These are phyloP conservation scores for Saussurea involucrata DNA, from an alignment of 129 eudicot species.

Conservation along the genomic window DNA sequence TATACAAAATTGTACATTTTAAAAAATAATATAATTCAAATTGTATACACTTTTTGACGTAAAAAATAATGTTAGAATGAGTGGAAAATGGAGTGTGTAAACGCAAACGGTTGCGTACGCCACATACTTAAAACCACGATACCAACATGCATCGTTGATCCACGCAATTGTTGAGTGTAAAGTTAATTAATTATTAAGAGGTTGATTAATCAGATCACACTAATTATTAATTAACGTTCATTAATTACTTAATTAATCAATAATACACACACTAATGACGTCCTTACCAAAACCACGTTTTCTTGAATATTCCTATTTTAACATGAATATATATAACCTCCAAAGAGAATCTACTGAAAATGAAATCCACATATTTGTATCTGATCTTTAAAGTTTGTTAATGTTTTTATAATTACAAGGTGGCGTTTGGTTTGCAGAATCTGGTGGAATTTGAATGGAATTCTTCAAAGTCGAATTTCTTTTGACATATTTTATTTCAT, in stretches of 20 bases:
- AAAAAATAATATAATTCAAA: background rate
- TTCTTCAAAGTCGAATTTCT: too few species aligned
- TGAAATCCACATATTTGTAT: background rate
- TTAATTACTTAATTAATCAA: background rate
- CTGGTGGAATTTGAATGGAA: too few species aligned
- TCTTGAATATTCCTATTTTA: conserved; percentile 22
- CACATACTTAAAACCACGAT: conserved; percentile 17
- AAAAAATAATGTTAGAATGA: background rate
- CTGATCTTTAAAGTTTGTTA: too few species aligned
- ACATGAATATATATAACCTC: background rate
- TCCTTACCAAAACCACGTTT: conserved; percentile 8
- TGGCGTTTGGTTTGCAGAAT: too few species aligned
- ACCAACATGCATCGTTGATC: conserved; percentile 4
- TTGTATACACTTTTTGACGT: background rate
- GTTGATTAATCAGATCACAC: conserved; percentile 29
- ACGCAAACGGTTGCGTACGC: conserved; percentile 19
- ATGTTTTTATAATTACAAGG: too few species aligned
- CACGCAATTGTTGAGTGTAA: conserved; percentile 30
- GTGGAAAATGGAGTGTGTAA: background rate
- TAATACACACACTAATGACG: background rate
- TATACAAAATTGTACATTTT: background rate
- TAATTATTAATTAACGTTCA: background rate
- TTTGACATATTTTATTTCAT: too few species aligned
- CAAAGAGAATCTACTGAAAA: background rate
- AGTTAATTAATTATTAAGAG: conserved; percentile 23